These are phyloP conservation scores for Dissophora globulifera DNA, from an alignment of 192 early-diverging fungal species.

Conservation along the genomic window DNA sequence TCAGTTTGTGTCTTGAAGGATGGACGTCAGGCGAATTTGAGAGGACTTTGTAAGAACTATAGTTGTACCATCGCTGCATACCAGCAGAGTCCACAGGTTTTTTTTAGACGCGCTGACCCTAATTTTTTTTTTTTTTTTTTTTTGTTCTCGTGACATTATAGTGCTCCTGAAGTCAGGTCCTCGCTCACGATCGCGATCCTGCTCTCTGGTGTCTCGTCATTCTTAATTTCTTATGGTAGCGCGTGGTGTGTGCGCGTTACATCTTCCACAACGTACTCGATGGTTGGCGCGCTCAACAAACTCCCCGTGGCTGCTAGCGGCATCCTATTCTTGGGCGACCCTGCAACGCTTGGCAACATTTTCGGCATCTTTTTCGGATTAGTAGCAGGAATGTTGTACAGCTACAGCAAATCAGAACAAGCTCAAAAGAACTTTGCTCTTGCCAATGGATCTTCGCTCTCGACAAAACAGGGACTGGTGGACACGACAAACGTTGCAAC, in stretches of 20 bases:
- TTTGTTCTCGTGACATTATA: conserved; percentile 6
- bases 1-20: conserved; percentile 76
- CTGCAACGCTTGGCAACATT: conserved; percentile 83
- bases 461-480: conserved; percentile 3
- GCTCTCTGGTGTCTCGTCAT: conserved; percentile 85
- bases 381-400: conserved; percentile 78
- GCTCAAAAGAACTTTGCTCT: conserved; percentile 35
- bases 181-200: conserved; percentile 74
- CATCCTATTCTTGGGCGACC: conserved; percentile 95
- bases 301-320: conserved; percentile 94
- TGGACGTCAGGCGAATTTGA: conserved; percentile 69
- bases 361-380: conserved; percentile 90
- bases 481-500: conserved; percentile 12
- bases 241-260: conserved; percentile 86
- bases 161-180: conserved; percentile 56
- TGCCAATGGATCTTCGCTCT: conserved; percentile 19
- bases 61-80: too few species aligned
- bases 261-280: conserved; percentile 87
- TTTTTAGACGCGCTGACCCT: too few species aligned
- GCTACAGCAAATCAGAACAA: conserved; percentile 77
- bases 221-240: conserved; percentile 89
- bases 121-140: conserved; percentile 1
- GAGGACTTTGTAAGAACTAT: conserved; percentile 72
- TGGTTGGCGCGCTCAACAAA: conserved; percentile 99
- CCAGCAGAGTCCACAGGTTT: too few species aligned